Conservation (phyloP, 2,329 filamentous ascomycete genomes). For the Beauveria scarabaeidicola region DNA sequence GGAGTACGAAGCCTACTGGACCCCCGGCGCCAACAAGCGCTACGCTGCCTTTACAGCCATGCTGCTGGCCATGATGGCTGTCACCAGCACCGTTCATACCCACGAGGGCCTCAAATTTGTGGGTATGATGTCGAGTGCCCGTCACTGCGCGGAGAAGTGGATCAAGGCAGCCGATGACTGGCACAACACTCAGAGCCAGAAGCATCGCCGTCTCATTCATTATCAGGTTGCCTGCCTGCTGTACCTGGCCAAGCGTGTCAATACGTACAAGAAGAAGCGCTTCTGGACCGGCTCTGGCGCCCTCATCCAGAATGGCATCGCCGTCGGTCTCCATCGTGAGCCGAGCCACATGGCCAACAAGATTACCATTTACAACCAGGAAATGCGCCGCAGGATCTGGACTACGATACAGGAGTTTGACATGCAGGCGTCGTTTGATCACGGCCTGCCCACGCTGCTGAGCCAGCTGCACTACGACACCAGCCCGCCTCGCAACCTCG, state of each 20-base stretch:
- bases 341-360: slow-evolving; percentile 46
- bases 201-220: slow-evolving; percentile 51
- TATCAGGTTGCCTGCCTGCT: slow-evolving; percentile 52
- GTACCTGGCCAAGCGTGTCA: slow-evolving; percentile 54
- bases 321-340: slow-evolving; percentile 51
- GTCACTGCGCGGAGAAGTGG: slow-evolving; percentile 47
- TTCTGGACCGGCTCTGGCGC: slow-evolving; percentile 52
- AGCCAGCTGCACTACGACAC: slow-evolving; percentile 49
- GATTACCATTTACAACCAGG: slow-evolving; percentile 51
- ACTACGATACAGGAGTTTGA: slow-evolving; percentile 54
- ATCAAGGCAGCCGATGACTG: slow-evolving; percentile 47
- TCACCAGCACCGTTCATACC: slow-evolving; percentile 49
- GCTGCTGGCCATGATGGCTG: slow-evolving; percentile 50
- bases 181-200: slow-evolving; percentile 48
- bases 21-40: slow-evolving; percentile 31
- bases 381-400: slow-evolving; percentile 55
- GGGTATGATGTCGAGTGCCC: slow-evolving; percentile 49
- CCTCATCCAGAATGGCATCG: slow-evolving; percentile 49
- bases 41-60: slow-evolving; percentile 48
- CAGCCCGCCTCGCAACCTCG: slow-evolving; percentile 47
- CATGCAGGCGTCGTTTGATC: slow-evolving; percentile 53
- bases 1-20: slow-evolving; percentile 49
- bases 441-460: slow-evolving; percentile 49
- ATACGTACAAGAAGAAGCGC: slow-evolving; percentile 56
- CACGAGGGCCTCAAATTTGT: slow-evolving; percentile 46